phyloP scores from a whole-genome alignment of 2,329 filamentous ascomycete species.

The Zymoseptoria tritici region DNA sequence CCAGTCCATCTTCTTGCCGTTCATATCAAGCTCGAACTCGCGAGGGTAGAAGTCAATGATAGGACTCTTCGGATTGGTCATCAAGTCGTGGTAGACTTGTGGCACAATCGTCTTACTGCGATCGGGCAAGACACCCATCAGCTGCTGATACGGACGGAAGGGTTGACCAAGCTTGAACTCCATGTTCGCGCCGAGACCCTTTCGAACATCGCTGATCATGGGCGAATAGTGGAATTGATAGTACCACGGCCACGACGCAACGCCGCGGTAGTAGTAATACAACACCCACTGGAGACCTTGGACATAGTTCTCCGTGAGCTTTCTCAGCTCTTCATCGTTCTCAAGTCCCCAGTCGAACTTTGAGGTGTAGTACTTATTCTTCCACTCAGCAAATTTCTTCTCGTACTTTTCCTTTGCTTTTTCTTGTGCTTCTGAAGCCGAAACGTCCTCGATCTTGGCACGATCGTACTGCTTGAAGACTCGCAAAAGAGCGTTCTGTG shows the following conservation, averaged over 20 bases:
- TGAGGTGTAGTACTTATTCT: conserved; percentile 81
- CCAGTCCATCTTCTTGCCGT: conserved; percentile 99
- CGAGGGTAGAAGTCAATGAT: conserved; percentile 98
- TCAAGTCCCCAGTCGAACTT: conserved; percentile 88
- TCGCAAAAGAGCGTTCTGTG: conserved; percentile 71
- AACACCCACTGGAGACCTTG: conserved; percentile 97
- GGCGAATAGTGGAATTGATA: conserved; percentile 95
- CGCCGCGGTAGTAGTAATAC: conserved; percentile 95
- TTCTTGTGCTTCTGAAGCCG: conserved; percentile 68
- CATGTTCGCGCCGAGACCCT: conserved; percentile 77
- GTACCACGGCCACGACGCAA: conserved; percentile 98
- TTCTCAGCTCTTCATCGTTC: conserved; percentile 70
- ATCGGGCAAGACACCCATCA: conserved; percentile 97
- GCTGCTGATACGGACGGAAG: conserved; percentile 88
- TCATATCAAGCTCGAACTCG: conserved; percentile 98
- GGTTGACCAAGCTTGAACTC: conserved; percentile 92
- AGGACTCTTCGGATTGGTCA: conserved; percentile 83
- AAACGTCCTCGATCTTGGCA: conserved; percentile 73
- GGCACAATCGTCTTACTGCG: conserved; percentile 97
- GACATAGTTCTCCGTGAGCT: conserved; percentile 90
- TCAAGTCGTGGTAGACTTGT: conserved; percentile 75
- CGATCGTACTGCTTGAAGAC: conserved; percentile 88
- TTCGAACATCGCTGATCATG: conserved; percentile 91
- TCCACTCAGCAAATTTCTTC: conserved; percentile 85
- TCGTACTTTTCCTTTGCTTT: conserved; percentile 81